Evolutionary conservation across 768 basidiomycete genomes (phyloP), one percentile per base, ranked within the genome.

Genomic region (Tulasnella sp.): DNA sequence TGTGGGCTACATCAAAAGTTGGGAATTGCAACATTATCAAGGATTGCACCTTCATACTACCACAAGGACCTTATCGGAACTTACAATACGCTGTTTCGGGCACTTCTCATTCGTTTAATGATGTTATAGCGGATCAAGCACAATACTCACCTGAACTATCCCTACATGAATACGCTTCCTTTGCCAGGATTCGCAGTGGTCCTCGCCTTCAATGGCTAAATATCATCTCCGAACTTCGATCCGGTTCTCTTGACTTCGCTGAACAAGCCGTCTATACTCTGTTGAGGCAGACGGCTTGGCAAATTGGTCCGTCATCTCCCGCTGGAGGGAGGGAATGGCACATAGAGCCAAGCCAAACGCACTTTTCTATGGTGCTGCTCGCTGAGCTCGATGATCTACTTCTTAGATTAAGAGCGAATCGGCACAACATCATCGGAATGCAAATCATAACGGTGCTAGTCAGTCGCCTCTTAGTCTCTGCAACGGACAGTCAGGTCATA

Each of bases 191-290:
- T 31, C 70, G 76, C 4, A 65, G 69, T 32, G 74, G 75, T 0
- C 52, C 63, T 0, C 59, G 52, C 1, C 55, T 77, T 0, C 75
- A 77, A 43, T 76, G 74, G 75, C 59, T 69, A 32, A 77, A 77
- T 53, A 68, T 77, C 33, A 52, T 66, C 10, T 66, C 70, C n/a
- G 72, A 72, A 54, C 56, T 77, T 15, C 63, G 64, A 6, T 63
- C 64, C 6, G 62, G 65, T 19, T 56, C 58, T 0, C 55, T 78
- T 48, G 66, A 63, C 7, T 70, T 78, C 49, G 60, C 63, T 20
- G 50, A 57, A 5, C 61, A 63, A 0, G 70, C 68, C 15, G 69
- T 77, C 0, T 65, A 73, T 52, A 48, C 64, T 0, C 62, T 77
- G 0, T 20, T 77, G 1, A 61, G 58, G 9, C 76, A 76, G 48